Conservation (phyloP, 2,329 filamentous ascomycete species). For the Alternaria triticina region DNA sequence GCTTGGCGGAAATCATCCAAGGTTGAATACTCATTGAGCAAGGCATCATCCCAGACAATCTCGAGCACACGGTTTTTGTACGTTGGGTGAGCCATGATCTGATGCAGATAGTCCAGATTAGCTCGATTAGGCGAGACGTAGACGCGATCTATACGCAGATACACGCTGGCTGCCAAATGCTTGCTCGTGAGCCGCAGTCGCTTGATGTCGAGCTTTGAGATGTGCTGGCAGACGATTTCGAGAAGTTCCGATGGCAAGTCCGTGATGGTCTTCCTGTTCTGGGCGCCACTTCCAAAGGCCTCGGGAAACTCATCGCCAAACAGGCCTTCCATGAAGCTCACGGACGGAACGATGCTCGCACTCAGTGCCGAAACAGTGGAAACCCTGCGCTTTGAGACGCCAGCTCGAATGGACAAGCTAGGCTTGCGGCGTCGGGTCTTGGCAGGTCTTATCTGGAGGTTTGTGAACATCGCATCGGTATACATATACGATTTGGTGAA, state of each 20-base stretch:
- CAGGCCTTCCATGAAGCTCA: slow-evolving; percentile 32
- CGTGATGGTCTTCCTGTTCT: slow-evolving; percentile 23
- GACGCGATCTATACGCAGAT: slow-evolving; percentile 44
- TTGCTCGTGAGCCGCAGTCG: slow-evolving; percentile 24
- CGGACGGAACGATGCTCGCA: slow-evolving; percentile 27
- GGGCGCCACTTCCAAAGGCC: slow-evolving; percentile 19
- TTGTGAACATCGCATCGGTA: slow-evolving; percentile 18
- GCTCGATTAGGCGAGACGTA: slow-evolving; percentile 52
- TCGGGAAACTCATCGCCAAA: slow-evolving; percentile 36
- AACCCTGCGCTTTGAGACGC: slow-evolving; percentile 28
- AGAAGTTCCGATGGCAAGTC: slow-evolving; percentile 30
- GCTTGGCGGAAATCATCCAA: slow-evolving; percentile 17
- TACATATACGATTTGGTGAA: neutral
- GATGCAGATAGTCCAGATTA: slow-evolving; percentile 48
- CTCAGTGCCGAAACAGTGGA: slow-evolving; percentile 19
- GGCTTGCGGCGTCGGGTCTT: slow-evolving; percentile 29
- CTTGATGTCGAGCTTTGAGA: slow-evolving; percentile 30
- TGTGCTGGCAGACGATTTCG: slow-evolving; percentile 17
- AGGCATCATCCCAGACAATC: slow-evolving; percentile 52
- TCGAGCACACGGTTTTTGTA: slow-evolving; percentile 45
- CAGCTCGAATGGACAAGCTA: slow-evolving; percentile 29
- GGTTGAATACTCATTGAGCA: slow-evolving; percentile 27
- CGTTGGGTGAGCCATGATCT: slow-evolving; percentile 46
- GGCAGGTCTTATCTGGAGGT: slow-evolving; percentile 26
- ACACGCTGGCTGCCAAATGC: slow-evolving; percentile 21